Conservation (phyloP, 2,329 filamentous ascomycete species). For the Triangularia setosa region DNA sequence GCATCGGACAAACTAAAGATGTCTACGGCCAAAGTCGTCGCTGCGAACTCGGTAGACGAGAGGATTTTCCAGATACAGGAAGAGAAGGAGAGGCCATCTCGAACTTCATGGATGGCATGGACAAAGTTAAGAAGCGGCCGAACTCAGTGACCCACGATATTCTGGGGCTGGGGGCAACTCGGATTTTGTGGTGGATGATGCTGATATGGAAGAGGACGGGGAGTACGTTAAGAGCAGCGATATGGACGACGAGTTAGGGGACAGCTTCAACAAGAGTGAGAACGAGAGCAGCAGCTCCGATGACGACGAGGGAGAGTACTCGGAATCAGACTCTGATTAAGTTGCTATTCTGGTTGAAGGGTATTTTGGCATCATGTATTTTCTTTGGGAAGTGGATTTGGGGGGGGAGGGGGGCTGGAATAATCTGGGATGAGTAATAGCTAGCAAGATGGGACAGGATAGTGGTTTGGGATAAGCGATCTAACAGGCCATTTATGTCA, state of each 20-base stretch:
- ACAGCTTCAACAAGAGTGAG: neutral
- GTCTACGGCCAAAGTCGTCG: constrained; percentile 12
- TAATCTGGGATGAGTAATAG: neutral
- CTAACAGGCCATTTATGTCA: too few species aligned
- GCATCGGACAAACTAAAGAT: constrained; percentile 18
- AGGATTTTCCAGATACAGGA: constrained; percentile 7
- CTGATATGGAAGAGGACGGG: neutral
- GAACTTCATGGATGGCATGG: neutral
- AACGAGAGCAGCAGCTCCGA: neutral
- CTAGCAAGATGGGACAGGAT: neutral
- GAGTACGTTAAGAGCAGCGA: neutral
- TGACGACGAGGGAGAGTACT: neutral
- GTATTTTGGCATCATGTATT: neutral
- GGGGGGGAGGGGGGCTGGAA: neutral
- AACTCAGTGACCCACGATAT: neutral
- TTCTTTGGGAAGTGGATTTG: too few species aligned
- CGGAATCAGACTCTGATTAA: neutral
- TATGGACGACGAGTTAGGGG: neutral
- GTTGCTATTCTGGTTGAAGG: neutral
- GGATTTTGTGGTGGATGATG: neutral
- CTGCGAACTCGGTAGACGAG: constrained; percentile 10
- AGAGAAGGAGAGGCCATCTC: constrained; percentile 8
- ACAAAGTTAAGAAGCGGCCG: neutral
- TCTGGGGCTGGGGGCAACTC: neutral
- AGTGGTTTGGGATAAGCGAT: too few species aligned